phyloP scores from a whole-genome alignment of 1,284 basidiomycete genomes.

The Lignosus rhinocerotis region DNA sequence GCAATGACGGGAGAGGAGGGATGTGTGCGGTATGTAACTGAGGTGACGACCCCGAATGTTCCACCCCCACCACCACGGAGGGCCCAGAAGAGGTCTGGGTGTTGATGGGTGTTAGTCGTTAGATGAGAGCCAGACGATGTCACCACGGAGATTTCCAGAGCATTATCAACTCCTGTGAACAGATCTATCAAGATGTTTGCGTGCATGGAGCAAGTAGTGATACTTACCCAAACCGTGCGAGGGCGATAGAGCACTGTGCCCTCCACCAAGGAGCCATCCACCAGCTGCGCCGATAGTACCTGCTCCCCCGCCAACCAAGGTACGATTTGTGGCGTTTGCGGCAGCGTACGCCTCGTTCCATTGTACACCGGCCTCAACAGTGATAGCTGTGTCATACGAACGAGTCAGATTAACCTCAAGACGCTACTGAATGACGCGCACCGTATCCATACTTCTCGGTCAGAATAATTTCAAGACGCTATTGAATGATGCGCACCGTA shows the following conservation, averaged over 20 bases:
- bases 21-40: constrained; percentile 41
- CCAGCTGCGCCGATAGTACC: constrained; percentile 39
- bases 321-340: constrained; percentile 25
- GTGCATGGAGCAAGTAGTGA: no score
- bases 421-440: neutral
- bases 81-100: constrained; percentile 51
- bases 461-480: no score
- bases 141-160: constrained; percentile 41
- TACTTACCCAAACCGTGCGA: constrained; percentile 43
- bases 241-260: constrained; percentile 41
- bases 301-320: constrained; percentile 31
- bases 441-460: no score
- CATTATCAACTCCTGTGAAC: constrained; percentile 48
- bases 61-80: constrained; percentile 51
- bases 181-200: neutral
- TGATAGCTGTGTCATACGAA: constrained; percentile 33
- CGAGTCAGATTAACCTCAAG: neutral
- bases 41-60: constrained; percentile 44
- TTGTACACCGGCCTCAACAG: constrained; percentile 46
- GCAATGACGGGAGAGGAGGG: constrained; percentile 32
- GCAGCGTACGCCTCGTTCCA: constrained; percentile 45
- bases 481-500: constrained; percentile 9
- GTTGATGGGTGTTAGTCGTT: constrained; percentile 37
- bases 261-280: constrained; percentile 45
- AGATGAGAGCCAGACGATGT: constrained; percentile 37